Evolutionary conservation across 257 asterid species (phyloP).

Genomic region (Penstemon newberryi): DNA sequence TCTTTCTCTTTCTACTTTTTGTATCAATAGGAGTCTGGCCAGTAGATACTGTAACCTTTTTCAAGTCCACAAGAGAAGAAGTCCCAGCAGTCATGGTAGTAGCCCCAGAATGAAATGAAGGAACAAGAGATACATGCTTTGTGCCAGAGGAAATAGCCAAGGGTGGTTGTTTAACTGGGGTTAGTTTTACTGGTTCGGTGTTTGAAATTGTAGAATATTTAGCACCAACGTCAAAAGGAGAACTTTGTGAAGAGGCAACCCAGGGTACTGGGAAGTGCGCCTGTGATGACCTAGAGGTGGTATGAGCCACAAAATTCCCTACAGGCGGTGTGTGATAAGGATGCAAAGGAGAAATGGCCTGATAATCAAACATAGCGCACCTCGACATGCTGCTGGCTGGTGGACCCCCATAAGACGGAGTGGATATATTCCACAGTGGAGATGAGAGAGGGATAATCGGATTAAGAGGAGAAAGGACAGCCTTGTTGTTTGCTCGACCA

Average conservation of each 20-base stretch:
- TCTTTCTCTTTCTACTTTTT: conserved; percentile 80
- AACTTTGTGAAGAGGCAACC: conserved; percentile 72
- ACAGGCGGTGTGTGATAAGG: conserved; percentile 69
- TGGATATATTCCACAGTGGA: conserved; percentile 83
- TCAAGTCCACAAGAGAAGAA: conserved; percentile 45
- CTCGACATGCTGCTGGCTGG: conserved; percentile 54
- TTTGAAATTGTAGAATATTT: conserved; percentile 51
- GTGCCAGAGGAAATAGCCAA: conserved; percentile 40
- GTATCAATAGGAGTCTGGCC: conserved; percentile 47
- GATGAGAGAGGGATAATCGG: conserved; percentile 76
- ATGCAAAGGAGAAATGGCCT: conserved; percentile 69
- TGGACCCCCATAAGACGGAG: conserved; percentile 64
- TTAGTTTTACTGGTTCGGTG: conserved; percentile 55
- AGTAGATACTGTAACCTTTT: conserved; percentile 46
- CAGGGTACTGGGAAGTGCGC: conserved; percentile 67
- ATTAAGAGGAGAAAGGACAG: conserved; percentile 51
- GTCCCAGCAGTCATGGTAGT: conserved; percentile 39
- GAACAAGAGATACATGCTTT: conserved; percentile 41
- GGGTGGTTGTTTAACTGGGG: conserved; percentile 53
- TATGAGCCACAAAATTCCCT: conserved; percentile 50
- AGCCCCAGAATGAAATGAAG: conserved; percentile 43
- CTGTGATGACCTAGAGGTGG: conserved; percentile 63
- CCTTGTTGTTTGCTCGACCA: conserved; percentile 56
- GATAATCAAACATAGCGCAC: conserved; percentile 67
- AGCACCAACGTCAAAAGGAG: conserved; percentile 58